Evolutionary conservation across 768 basidiomycete genomes (phyloP).

Genomic region (Lentinula guzmanii): DNA sequence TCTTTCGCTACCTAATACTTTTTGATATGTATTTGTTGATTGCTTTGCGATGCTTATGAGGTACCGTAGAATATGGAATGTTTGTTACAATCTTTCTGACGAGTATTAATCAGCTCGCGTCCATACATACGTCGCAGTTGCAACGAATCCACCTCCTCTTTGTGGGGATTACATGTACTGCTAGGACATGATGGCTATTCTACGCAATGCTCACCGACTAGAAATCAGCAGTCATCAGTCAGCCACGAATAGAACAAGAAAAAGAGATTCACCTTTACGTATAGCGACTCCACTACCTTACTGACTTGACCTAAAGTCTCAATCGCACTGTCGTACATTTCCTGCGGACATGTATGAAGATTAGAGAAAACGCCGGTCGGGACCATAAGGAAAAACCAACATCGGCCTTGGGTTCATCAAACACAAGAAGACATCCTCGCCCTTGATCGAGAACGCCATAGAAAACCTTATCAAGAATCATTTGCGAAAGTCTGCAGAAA

Average conservation of each 20-base stretch:
- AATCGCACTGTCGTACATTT: constrained; percentile 84
- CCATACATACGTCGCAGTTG: no score
- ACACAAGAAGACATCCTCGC: constrained; percentile 86
- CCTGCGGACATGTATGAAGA: constrained; percentile 34
- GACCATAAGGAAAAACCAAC: constrained; percentile 38
- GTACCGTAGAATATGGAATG: no score
- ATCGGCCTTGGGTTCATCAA: constrained; percentile 80
- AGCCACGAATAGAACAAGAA: neutral
- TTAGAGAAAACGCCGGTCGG: neutral
- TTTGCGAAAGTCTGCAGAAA: constrained; percentile 75
- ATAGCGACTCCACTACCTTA: constrained; percentile 91
- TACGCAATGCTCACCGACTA: constrained; percentile 41
- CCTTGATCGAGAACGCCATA: constrained; percentile 97
- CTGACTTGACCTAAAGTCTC: constrained; percentile 85
- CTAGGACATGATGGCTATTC: neutral
- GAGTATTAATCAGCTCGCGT: no score
- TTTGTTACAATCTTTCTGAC: no score
- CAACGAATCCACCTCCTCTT: no score
- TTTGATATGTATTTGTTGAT: no score
- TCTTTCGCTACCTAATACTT: neutral
- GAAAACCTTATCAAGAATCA: constrained; percentile 95
- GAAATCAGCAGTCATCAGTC: neutral
- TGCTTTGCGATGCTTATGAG: no score
- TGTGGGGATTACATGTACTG: neutral
- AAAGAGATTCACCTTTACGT: constrained; percentile 56